A percentile compares a stretch with the other conserved stretches of the same genome.
Conservation (phyloP, 2,329 filamentous ascomycete species). For the Endothia cerciana region DNA sequence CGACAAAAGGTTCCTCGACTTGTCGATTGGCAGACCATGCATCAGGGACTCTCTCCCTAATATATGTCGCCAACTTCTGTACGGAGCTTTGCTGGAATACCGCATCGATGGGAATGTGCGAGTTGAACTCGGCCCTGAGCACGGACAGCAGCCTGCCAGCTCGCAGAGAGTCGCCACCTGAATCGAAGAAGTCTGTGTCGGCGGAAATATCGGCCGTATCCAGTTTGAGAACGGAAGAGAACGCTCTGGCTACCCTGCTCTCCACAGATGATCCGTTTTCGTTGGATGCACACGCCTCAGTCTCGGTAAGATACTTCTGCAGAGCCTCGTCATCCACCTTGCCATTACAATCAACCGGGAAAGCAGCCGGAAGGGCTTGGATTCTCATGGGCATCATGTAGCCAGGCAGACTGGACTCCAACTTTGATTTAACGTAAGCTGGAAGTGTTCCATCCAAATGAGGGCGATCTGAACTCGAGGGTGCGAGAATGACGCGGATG, state of each 20-base stretch:
- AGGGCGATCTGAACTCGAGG: not conserved
- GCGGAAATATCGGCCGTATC: conserved; percentile 43
- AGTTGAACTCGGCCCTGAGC: conserved; percentile 51
- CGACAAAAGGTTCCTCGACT: conserved; percentile 13
- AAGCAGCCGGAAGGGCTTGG: conserved; percentile 39
- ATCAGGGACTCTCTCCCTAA: conserved; percentile 10
- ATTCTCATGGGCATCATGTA: conserved; percentile 45
- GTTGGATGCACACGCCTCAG: not conserved
- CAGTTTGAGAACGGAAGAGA: conserved; percentile 49
- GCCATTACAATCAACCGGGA: conserved; percentile 40
- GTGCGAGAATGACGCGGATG: conserved; percentile 13
- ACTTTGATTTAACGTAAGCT: conserved; percentile 21
- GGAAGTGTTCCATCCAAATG: conserved; percentile 17
- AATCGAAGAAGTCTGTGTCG: conserved; percentile 54
- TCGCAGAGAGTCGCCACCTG: conserved; percentile 58
- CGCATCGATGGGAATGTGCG: conserved; percentile 53
- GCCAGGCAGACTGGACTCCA: conserved; percentile 35
- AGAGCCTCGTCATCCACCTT: conserved; percentile 18
- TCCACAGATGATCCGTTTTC: conserved; percentile 37
- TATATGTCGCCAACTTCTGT: conserved; percentile 39
- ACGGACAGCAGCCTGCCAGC: conserved; percentile 56
- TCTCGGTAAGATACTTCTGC: conserved; percentile 5
- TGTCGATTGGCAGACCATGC: conserved; percentile 3
- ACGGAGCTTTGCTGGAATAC: conserved; percentile 56
- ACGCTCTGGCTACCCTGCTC: conserved; percentile 47